A percentile compares a stretch with the other conserved stretches of the same genome.
Evolutionary conservation across 2,329 filamentous ascomycete species (phyloP).

Genomic region (Calonectria fujianensis): DNA sequence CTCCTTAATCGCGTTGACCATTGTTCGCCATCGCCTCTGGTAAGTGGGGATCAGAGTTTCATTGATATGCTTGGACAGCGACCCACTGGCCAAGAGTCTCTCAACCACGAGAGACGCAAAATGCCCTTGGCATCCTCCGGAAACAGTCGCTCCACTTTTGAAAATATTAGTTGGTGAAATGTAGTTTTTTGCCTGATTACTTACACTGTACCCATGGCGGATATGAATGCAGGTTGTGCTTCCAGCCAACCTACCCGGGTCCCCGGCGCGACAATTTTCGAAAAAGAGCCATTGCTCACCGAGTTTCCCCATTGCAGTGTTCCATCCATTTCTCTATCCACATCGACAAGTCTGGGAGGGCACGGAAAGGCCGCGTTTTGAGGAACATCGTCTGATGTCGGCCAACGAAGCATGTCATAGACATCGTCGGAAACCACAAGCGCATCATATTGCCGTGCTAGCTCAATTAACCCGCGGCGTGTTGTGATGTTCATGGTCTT

Average conservation of each 20-base stretch:
- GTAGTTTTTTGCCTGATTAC: not conserved
- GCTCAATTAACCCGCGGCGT: conserved; percentile 72
- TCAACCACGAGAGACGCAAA: conserved; percentile 3
- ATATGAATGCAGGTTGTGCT: conserved; percentile 11
- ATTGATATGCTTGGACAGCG: not conserved
- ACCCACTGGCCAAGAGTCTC: not conserved
- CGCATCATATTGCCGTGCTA: conserved; percentile 79
- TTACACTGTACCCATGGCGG: conserved; percentile 21
- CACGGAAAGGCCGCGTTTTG: not conserved
- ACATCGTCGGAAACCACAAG: conserved; percentile 82
- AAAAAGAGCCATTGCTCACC: conserved; percentile 80
- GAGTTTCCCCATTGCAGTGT: conserved; percentile 73
- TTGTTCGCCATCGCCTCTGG: conserved; percentile 3
- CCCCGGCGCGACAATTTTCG: conserved; percentile 79
- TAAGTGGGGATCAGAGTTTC: not conserved
- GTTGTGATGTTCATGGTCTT: conserved; percentile 76
- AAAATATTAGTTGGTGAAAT: not conserved
- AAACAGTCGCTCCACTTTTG: conserved; percentile 14
- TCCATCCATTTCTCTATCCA: conserved; percentile 18
- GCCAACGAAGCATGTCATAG: conserved; percentile 82
- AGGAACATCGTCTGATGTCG: conserved; percentile 37
- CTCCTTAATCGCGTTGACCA: conserved; percentile 3
- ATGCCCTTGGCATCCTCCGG: conserved; percentile 19
- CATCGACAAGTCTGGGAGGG: conserved; percentile 21
- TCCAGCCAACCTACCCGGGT: conserved; percentile 75